A percentile compares a stretch with the other conserved stretches of the same genome.
phyloP scores from a whole-genome alignment of 1,139 yeast species.

The Pneumocystis carinii region DNA sequence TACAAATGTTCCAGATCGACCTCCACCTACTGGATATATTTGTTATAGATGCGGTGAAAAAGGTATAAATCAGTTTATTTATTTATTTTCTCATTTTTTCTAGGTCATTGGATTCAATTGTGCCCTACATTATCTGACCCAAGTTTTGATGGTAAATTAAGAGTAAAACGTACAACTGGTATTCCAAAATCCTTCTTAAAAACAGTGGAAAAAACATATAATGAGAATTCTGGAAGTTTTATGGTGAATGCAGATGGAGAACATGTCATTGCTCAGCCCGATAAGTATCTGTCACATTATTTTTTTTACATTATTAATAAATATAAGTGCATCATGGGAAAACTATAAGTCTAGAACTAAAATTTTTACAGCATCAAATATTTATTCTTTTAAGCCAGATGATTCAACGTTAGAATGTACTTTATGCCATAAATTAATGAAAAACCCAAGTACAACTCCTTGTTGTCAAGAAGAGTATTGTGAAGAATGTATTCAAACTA shows the following conservation, averaged over 20 bases:
- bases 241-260: slow-evolving; percentile 92
- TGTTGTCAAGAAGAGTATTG: slow-evolving; percentile 57
- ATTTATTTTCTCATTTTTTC: background rate
- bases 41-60: slow-evolving; percentile 94
- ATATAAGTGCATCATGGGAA: slow-evolving; percentile 57
- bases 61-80: slow-evolving; percentile 23
- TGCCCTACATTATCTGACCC: slow-evolving; percentile 93
- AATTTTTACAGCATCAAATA: slow-evolving; percentile 30
- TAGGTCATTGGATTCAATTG: slow-evolving; percentile 79
- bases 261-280: slow-evolving; percentile 89
- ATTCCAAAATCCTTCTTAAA: slow-evolving; percentile 86
- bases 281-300: slow-evolving; percentile 27
- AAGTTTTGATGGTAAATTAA: slow-evolving; percentile 68
- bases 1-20: slow-evolving; percentile 37
- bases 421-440: slow-evolving; percentile 44
- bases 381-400: slow-evolving; percentile 35
- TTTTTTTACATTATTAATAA: background rate
- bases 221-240: slow-evolving; percentile 39
- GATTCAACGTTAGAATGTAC: slow-evolving; percentile 52
- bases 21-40: slow-evolving; percentile 90
- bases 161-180: slow-evolving; percentile 89
- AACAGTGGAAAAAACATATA: slow-evolving; percentile 49
- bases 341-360: slow-evolving; percentile 38
- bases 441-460: slow-evolving; percentile 70
- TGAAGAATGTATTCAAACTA: slow-evolving; percentile 50